These are phyloP conservation scores for Rhinocladiella mackenziei DNA, from an alignment of 2,329 filamentous ascomycete species.

Conservation along the genomic window DNA sequence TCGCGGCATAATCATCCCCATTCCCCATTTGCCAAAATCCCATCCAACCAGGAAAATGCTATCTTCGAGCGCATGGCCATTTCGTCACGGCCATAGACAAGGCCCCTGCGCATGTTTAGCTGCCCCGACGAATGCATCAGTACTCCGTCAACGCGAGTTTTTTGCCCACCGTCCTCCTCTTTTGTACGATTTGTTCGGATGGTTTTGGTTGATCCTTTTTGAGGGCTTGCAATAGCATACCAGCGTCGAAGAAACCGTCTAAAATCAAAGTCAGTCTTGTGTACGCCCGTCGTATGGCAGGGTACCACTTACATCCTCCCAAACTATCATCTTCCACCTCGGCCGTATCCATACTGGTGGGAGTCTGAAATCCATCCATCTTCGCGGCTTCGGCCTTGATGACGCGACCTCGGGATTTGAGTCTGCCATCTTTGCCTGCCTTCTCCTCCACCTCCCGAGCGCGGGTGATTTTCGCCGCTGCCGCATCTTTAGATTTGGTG, in stretches of 20 bases:
- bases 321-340: constrained; percentile 79
- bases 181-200: constrained; percentile 28
- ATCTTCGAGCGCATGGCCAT: not conserved
- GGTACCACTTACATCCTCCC: constrained; percentile 92
- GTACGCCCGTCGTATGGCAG: too few species aligned
- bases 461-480: constrained; percentile 51
- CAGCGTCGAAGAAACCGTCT: constrained; percentile 98
- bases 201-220: constrained; percentile 39
- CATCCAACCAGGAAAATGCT: constrained; percentile 7
- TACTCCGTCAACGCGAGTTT: constrained; percentile 48
- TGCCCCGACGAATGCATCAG: constrained; percentile 27
- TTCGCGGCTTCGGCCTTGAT: constrained; percentile 40
- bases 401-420: constrained; percentile 66
- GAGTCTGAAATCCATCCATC: constrained; percentile 53
- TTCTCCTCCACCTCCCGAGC: constrained; percentile 60
- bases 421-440: constrained; percentile 34
- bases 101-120: not conserved
- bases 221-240: constrained; percentile 72
- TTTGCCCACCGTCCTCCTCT: constrained; percentile 45
- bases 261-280: constrained; percentile 22
- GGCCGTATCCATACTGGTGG: constrained; percentile 62
- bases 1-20: constrained; percentile 11
- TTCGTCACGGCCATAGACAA: not conserved
- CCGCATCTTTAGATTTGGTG: constrained; percentile 53
- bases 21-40: constrained; percentile 11